phyloP scores from a whole-genome alignment of 163 green algal genomes.

The Coccomyxa subellipsoidea region DNA sequence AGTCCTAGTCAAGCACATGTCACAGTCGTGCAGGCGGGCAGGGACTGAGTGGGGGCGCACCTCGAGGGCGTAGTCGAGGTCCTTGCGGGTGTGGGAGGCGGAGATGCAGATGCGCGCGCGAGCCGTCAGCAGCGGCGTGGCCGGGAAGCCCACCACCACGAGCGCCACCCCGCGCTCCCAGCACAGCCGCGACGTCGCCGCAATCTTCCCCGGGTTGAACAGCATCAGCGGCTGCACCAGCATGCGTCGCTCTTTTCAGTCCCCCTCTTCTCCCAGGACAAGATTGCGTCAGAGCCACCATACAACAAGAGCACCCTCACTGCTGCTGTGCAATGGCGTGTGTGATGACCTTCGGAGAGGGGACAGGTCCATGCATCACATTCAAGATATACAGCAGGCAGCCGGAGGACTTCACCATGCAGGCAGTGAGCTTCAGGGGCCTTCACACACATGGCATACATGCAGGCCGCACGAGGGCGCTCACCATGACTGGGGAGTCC shows the following conservation, averaged over 20 bases:
- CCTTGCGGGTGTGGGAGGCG: constrained; percentile 80
- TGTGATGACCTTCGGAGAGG: too few species aligned
- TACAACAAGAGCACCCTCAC: background rate
- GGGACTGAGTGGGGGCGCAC: constrained; percentile 15
- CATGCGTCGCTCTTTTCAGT: too few species aligned
- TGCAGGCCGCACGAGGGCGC: background rate
- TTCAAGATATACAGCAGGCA: too few species aligned
- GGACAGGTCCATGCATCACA: too few species aligned
- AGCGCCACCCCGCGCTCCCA: constrained; percentile 76
- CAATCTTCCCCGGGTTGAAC: constrained; percentile 87
- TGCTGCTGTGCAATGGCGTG: background rate
- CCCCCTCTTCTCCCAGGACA: too few species aligned
- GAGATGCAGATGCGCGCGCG: constrained; percentile 93
- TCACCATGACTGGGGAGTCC: constrained; percentile 92
- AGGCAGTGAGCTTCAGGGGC: too few species aligned
- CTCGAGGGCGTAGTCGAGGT: constrained; percentile 85
- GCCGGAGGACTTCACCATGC: too few species aligned
- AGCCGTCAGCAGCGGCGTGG: constrained; percentile 82
- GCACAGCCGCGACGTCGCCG: constrained; percentile 63
- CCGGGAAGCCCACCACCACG: constrained; percentile 97
- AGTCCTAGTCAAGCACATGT: background rate
- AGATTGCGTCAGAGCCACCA: too few species aligned
- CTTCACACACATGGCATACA: background rate
- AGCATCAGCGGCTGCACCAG: constrained; percentile 95
- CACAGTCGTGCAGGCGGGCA: too few species aligned